Percentiles rank a stretch among this genome's conserved stretches.
phyloP scores from a whole-genome alignment of 2,329 filamentous ascomycete genomes.

The Geosmithia flava region DNA sequence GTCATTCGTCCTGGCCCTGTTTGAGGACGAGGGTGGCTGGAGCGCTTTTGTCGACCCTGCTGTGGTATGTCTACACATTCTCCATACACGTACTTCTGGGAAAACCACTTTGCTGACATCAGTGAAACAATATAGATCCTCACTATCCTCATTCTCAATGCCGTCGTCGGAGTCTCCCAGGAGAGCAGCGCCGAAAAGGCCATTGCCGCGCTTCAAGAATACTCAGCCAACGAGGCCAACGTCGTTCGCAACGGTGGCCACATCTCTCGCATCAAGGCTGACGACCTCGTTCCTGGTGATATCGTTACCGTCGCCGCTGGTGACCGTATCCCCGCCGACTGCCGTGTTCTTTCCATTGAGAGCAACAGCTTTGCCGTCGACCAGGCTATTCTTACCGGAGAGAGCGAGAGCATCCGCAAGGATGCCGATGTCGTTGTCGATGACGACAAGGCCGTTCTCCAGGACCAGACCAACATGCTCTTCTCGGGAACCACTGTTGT shows the following conservation, averaged over 20 bases:
- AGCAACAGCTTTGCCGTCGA: constrained; percentile 97
- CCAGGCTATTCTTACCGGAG: constrained; percentile 92
- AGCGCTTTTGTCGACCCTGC: constrained; percentile 93
- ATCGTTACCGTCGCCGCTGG: constrained; percentile 80
- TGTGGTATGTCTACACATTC: constrained; percentile 53
- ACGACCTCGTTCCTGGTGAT: constrained; percentile 91
- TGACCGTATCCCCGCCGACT: constrained; percentile 90
- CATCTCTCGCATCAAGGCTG: constrained; percentile 78
- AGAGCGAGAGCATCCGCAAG: constrained; percentile 94
- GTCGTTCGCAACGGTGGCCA: constrained; percentile 72
- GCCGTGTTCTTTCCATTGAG: constrained; percentile 76
- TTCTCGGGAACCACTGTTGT: constrained; percentile 98
- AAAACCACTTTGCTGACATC: not conserved
- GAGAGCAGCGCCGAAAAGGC: constrained; percentile 98
- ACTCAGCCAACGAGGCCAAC: constrained; percentile 96
- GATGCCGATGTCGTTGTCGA: constrained; percentile 53
- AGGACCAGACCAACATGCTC: constrained; percentile 95
- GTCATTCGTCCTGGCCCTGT: constrained; percentile 84
- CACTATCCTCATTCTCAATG: constrained; percentile 92
- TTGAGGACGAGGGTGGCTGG: constrained; percentile 90
- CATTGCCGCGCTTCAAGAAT: constrained; percentile 95
- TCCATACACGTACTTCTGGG: not conserved
- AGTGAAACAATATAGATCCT: constrained; percentile 52
- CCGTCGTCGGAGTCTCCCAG: constrained; percentile 94
- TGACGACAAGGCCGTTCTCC: constrained; percentile 81